Percentiles rank a stretch among this genome's conserved stretches.
These are phyloP conservation scores for Senna siamea DNA, from an alignment of 306 rosid species.

Conservation along the genomic window DNA sequence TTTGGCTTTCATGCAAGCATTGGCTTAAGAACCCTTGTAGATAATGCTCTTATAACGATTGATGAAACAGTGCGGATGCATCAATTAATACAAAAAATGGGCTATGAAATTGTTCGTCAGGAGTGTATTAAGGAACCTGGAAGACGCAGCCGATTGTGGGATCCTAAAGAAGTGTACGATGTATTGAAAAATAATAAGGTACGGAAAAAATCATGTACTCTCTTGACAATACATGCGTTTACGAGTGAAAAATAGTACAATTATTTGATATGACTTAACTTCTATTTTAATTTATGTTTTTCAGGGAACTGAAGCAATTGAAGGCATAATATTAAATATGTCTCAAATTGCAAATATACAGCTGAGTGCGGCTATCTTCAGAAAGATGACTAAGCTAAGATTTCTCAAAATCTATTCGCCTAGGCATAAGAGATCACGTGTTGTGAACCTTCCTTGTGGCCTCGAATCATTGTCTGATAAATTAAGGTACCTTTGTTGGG, in stretches of 20 bases:
- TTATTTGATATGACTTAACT: too few relatives aligned
- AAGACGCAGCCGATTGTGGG: slow-evolving; percentile 36
- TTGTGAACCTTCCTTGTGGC: neutral
- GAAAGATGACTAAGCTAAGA: slow-evolving; percentile 32
- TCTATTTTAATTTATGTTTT: neutral
- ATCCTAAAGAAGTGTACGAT: slow-evolving; percentile 28
- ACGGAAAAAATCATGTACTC: neutral
- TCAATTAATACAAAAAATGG: slow-evolving; percentile 42
- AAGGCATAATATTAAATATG: slow-evolving; percentile 36
- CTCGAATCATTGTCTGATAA: slow-evolving; percentile 6
- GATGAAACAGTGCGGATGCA: slow-evolving; percentile 29
- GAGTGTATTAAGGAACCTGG: slow-evolving; percentile 35
- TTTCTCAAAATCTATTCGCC: slow-evolving; percentile 19
- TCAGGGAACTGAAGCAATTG: slow-evolving; percentile 38
- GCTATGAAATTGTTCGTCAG: slow-evolving; percentile 32
- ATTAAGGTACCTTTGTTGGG: slow-evolving; percentile 28
- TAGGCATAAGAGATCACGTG: neutral
- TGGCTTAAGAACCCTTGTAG: slow-evolving; percentile 21
- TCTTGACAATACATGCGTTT: too few relatives aligned
- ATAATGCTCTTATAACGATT: slow-evolving; percentile 35
- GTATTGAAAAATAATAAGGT: slow-evolving; percentile 36
- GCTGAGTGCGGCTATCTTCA: slow-evolving; percentile 23
- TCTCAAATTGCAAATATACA: neutral
- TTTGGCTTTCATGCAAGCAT: slow-evolving; percentile 23
- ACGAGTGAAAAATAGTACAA: too few relatives aligned